Percentiles rank a stretch among this genome's conserved stretches.
Evolutionary conservation across 306 rosid species (phyloP).

Genomic region (cucumber (Cucumis sativus)): Cucumber_9930_V3 NC_026661.2:22289001-22289500

Average conservation of each 20-base stretch:
- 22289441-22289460: conserved; percentile 39
- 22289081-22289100: background rate
- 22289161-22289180: background rate
- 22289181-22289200: background rate
- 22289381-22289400: conserved; percentile 33
- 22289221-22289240: background rate
- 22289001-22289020: conserved; percentile 33
- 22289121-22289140: background rate
- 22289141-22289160: background rate
- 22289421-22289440: conserved; percentile 53
- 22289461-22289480: conserved; percentile 50
- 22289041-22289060: conserved; percentile 1
- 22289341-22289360: background rate
- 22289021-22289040: conserved; percentile 57
- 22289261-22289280: background rate
- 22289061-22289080: background rate
- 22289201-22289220: background rate
- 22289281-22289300: background rate
- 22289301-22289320: background rate
- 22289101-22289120: background rate
- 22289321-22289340: background rate
- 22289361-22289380: background rate
- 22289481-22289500: conserved; percentile 53
- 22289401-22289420: conserved; percentile 69
- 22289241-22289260: background rate